Evolutionary conservation across 1,139 yeast species (phyloP), one percentile per base, ranked within the genome.

Genomic region (Suhomyces yuchorum): DNA sequence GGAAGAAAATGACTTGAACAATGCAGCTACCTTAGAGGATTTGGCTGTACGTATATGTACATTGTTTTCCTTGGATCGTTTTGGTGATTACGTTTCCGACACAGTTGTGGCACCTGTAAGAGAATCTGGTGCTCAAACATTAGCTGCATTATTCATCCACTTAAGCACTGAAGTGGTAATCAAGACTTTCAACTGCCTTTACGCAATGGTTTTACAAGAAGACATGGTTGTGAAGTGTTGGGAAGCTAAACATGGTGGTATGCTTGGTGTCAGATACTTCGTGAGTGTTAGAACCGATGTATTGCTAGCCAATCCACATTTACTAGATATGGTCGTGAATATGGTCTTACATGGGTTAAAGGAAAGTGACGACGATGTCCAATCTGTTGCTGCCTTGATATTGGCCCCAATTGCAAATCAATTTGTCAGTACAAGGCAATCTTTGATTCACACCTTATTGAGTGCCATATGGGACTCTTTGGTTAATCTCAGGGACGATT

Each of bases 171-270:
- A 78, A 3, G 69, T 78, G 3, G 81, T 83, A 5, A 57, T 82
- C 6, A 74, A 78, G 47, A 82, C 91, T 0, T 93, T 92, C 62
- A 62, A 73, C 19, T 84, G 86, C 28, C 75, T 95, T 48, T 80
- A 83, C 50, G 77, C 80, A 43, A 73, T 95, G 49, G 90, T 91
- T 0, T 67, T 87, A 47, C 99, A 95, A 65, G 81, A 85, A 43
- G 68, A 63, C 18, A 46, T 67, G 24, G 58, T 65, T 20, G 74
- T 79, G 7, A 71, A 68, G 42, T 79, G 87, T 47, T 95, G 99
- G 99, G 98, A 95, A 65, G 98, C 97, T 1, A 89, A 95, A 51
- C 99, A 95, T 72, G 99, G 99, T 54, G 99, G 99, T 42, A 85
- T 95, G 85, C 78, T 95, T 22, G 99, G 99, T 0, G 75, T 95